phyloP scores from a whole-genome alignment of 805 yeast genomes.

The Cyberlindnera sargentensis region DNA sequence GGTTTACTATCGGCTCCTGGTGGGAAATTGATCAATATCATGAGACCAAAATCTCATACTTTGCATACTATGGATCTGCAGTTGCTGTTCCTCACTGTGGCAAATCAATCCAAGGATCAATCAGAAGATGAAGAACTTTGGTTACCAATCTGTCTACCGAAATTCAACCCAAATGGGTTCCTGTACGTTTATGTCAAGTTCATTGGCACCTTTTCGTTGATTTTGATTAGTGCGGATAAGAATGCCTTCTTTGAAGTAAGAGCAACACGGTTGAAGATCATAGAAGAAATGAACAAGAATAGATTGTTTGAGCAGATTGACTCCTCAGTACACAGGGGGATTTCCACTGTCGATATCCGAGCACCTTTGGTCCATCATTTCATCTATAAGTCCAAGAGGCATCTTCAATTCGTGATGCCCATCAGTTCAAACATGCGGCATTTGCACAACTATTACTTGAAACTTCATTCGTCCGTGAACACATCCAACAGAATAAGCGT shows the following conservation, averaged over 20 bases:
- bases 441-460: conserved; percentile 18
- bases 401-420: conserved; percentile 55
- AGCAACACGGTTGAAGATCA: conserved; percentile 46
- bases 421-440: conserved; percentile 13
- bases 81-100: conserved; percentile 63
- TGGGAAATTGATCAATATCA: conserved; percentile 57
- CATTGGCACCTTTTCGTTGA: conserved; percentile 37
- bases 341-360: conserved; percentile 44
- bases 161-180: conserved; percentile 84
- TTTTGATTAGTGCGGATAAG: conserved; percentile 50
- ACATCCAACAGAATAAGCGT: conserved; percentile 34
- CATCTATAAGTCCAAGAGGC: conserved; percentile 62
- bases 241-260: conserved; percentile 75
- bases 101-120: conserved; percentile 31
- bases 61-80: conserved; percentile 79
- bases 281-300: conserved; percentile 32
- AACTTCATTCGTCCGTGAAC: conserved; percentile 21
- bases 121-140: conserved; percentile 65
- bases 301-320: conserved; percentile 31
- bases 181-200: conserved; percentile 73
- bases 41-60: conserved; percentile 73
- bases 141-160: conserved; percentile 90
- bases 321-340: conserved; percentile 30
- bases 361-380: conserved; percentile 68
- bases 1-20: conserved; percentile 63